Conservation (phyloP, 75 land plant genomes). For the Pinus taeda region DNA sequence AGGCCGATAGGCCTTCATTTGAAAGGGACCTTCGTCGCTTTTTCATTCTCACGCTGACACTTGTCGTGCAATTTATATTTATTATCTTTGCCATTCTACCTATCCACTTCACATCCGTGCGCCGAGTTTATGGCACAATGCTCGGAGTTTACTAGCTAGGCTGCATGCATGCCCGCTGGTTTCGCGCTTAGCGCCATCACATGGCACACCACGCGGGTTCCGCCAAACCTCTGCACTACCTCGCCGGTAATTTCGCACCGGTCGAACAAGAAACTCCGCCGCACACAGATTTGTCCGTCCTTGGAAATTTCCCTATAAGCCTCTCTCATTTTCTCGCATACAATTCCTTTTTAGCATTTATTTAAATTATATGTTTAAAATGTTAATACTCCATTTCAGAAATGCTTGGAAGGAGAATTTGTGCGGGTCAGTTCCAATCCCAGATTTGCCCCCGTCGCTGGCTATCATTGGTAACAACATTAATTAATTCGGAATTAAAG, state of each 20-base stretch:
- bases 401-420: constrained; percentile 92
- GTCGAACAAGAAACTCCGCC: constrained; percentile 63
- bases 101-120: no score
- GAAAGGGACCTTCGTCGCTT: no score
- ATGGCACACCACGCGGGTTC: no score
- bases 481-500: no score
- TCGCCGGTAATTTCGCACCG: constrained; percentile 68
- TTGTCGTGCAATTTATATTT: no score
- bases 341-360: background rate
- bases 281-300: constrained; percentile 31
- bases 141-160: no score
- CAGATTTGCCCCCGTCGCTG: constrained; percentile 78
- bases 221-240: constrained; percentile 46
- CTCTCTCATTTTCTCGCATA: background rate
- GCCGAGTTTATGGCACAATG: no score
- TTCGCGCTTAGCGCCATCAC: no score
- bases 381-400: constrained; percentile 26
- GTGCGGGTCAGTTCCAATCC: constrained; percentile 91
- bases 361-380: background rate
- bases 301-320: constrained; percentile 61
- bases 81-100: no score
- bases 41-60: no score
- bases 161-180: no score
- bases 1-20: no score
- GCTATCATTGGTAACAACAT: constrained; percentile 69